Evolutionary conservation across 805 yeast genomes (phyloP).

Genomic region (Yamadazyma sp.): DNA sequence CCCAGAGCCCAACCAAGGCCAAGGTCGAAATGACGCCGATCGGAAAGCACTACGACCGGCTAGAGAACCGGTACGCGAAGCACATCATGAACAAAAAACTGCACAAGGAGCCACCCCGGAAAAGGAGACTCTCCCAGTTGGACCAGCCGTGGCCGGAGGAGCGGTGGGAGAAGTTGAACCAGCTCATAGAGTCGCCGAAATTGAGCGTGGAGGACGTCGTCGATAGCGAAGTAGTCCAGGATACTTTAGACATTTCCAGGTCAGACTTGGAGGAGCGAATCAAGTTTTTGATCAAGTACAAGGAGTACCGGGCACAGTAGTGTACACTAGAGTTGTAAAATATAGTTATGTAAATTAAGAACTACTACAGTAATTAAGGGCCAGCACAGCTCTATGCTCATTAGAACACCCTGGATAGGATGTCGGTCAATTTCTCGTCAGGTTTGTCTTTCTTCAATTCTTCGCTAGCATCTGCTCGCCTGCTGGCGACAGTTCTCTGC

Average conservation of each 20-base stretch:
- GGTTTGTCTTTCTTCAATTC: constrained; percentile 44
- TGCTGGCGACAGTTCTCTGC: constrained; percentile 67
- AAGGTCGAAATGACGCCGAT: constrained; percentile 14
- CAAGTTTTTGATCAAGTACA: constrained; percentile 23
- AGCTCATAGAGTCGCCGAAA: constrained; percentile 26
- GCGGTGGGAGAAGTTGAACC: constrained; percentile 34
- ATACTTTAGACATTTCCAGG: constrained; percentile 25
- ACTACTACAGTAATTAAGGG: too few relatives aligned
- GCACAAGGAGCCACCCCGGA: not conserved
- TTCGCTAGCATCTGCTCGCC: constrained; percentile 61
- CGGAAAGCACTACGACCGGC: constrained; percentile 15
- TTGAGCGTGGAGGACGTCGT: constrained; percentile 28
- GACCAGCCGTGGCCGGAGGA: constrained; percentile 26
- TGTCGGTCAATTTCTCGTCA: constrained; percentile 42
- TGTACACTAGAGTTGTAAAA: too few relatives aligned
- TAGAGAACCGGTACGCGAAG: constrained; percentile 22
- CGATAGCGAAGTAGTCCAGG: constrained; percentile 26
- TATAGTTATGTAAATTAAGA: too few relatives aligned
- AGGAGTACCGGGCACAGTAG: too few relatives aligned
- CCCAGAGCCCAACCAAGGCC: not conserved
- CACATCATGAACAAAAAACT: constrained; percentile 16
- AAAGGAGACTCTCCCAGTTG: constrained; percentile 4
- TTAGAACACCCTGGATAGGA: constrained; percentile 54
- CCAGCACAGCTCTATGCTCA: constrained; percentile 1
- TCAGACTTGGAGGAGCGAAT: constrained; percentile 33